These are phyloP conservation scores for Aspergillus brasiliensis DNA, from an alignment of 2,329 filamentous ascomycete genomes.

Conservation along the genomic window DNA sequence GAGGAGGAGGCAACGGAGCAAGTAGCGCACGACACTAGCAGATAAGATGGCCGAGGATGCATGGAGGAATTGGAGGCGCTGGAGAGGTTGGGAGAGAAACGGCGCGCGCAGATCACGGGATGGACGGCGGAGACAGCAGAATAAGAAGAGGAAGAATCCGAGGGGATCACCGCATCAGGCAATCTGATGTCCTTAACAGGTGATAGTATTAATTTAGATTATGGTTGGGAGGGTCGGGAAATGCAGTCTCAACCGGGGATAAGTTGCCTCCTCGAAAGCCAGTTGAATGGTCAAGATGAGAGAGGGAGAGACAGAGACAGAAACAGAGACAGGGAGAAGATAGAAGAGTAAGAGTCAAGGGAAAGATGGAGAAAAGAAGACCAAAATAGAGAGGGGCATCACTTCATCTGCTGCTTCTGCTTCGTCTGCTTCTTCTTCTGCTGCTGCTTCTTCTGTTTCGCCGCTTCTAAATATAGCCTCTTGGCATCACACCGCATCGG, in stretches of 20 bases:
- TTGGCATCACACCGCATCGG: conserved; percentile 10
- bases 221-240: not conserved
- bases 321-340: too few relatives aligned
- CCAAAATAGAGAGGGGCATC: not conserved
- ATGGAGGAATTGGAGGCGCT: not conserved
- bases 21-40: not conserved
- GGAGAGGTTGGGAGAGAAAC: not conserved
- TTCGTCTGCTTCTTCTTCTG: too few relatives aligned
- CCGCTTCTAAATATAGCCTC: conserved; percentile 6
- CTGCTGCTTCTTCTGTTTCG: not conserved
- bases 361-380: not conserved
- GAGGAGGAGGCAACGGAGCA: not conserved
- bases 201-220: not conserved
- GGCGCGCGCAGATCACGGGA: conserved; percentile 4
- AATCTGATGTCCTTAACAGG: not conserved
- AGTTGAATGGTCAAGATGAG: too few relatives aligned
- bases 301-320: too few relatives aligned
- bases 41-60: conserved; percentile 3
- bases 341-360: too few relatives aligned
- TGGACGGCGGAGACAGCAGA: not conserved
- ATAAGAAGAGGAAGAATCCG: too few relatives aligned
- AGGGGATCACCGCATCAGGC: not conserved
- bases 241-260: too few relatives aligned
- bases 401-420: too few relatives aligned
- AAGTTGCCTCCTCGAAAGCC: too few relatives aligned